phyloP scores from a whole-genome alignment of 2,329 filamentous ascomycete genomes.

The Hypomyces rosellus region DNA sequence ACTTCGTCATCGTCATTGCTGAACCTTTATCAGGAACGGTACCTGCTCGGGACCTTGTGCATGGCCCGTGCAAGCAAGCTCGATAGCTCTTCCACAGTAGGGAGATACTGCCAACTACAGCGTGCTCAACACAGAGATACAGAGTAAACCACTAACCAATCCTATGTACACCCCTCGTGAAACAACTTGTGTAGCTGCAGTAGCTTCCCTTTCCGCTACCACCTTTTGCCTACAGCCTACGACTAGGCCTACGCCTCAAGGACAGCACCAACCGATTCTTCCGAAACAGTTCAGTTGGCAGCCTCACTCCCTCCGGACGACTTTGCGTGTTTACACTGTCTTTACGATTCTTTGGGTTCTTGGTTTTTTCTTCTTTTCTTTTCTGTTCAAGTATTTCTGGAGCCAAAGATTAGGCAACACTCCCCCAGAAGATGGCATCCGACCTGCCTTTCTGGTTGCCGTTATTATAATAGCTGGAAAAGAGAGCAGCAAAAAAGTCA shows the following conservation, averaged over 20 bases:
- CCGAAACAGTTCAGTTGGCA: slow-evolving; percentile 7
- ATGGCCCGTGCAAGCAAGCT: slow-evolving; percentile 6
- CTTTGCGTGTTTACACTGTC: neutral
- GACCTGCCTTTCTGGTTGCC: slow-evolving; percentile 5
- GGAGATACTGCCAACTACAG: neutral
- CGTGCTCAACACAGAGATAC: too few relatives aligned
- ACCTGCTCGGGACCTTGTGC: slow-evolving; percentile 5
- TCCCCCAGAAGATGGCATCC: slow-evolving; percentile 8
- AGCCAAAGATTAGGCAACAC: too few relatives aligned
- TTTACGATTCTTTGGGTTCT: slow-evolving; percentile 1
- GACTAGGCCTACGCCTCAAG: neutral
- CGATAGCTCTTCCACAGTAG: neutral
- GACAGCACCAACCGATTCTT: slow-evolving; percentile 11
- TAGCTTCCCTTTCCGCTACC: too few relatives aligned
- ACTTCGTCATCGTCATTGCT: slow-evolving; percentile 6
- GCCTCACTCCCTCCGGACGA: slow-evolving; percentile 2
- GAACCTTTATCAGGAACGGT: slow-evolving; percentile 7
- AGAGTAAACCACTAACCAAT: too few relatives aligned
- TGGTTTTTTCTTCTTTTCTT: neutral
- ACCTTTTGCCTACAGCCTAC: too few relatives aligned
- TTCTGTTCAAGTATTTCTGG: neutral
- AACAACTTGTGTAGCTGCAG: too few relatives aligned
- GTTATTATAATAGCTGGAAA: slow-evolving; percentile 5
- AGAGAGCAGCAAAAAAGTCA: neutral
- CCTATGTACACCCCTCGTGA: too few relatives aligned